These are phyloP conservation scores for Cavenderia fasciculata DNA, from an alignment of 78 protist species.

Conservation along the genomic window DNA sequence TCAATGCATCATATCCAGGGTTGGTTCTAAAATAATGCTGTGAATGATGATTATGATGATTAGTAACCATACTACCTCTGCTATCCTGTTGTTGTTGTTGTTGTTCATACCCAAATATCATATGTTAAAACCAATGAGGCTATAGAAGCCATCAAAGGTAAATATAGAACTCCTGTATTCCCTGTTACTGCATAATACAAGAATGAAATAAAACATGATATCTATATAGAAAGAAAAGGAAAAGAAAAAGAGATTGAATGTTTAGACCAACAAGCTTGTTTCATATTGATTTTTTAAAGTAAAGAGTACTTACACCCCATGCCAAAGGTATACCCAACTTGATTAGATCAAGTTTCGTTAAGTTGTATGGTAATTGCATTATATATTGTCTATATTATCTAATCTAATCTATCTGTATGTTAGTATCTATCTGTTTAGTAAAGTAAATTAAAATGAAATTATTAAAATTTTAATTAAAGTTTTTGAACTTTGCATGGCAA, in stretches of 20 bases:
- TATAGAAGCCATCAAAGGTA: background rate
- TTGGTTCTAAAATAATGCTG: conserved; percentile 26
- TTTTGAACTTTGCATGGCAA: too few relatives aligned
- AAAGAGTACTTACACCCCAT: conserved; percentile 31
- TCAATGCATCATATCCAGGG: conserved; percentile 20
- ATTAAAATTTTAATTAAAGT: too few relatives aligned
- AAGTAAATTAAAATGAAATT: too few relatives aligned
- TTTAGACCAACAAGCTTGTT: background rate
- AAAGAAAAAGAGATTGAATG: background rate
- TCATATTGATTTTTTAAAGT: background rate
- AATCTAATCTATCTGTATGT: too few relatives aligned
- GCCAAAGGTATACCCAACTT: conserved; percentile 16
- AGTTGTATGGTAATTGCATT: background rate
- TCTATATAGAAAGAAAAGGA: background rate
- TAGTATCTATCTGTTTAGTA: too few relatives aligned
- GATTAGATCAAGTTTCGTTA: background rate
- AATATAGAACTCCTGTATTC: background rate
- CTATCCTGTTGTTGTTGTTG: background rate
- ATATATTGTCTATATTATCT: too few relatives aligned
- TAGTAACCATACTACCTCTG: background rate
- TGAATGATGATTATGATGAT: background rate
- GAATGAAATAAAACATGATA: conserved; percentile 29
- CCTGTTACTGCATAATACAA: background rate
- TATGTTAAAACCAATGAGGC: background rate
- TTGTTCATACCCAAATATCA: conserved; percentile 31